Evolutionary conservation across 495 filamentous ascomycete species (phyloP), one percentile per base, ranked within the genome.

Genomic region (Penicillium crystallinum): DNA sequence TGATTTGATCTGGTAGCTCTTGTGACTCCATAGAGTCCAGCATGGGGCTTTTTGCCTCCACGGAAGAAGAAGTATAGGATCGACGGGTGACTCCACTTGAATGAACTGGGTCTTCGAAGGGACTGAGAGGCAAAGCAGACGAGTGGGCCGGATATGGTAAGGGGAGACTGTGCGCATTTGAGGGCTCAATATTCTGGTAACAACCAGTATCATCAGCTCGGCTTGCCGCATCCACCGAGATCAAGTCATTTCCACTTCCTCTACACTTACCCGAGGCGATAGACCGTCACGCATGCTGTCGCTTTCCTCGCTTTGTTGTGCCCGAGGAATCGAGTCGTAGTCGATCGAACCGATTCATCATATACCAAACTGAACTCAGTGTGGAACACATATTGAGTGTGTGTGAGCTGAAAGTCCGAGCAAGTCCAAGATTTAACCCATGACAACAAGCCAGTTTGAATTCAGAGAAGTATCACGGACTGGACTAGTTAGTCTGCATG

Each of bases 391-490:
- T 35, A 7, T 9, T 33, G 27, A 23, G 30, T 11, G 18, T 17
- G 27, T 22, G 29, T 42, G 30, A 50, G 37, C 48, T 50, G 48
- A 42, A 31, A 42, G 18, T 34, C 30, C 7, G 29, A 50, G 37
- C 48, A 31, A 42, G 18, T 34, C 30, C 7, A 27, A 42, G 27
- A 12, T 19, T 11, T 9, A 42, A 34, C 35, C 38, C 38, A 7
- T 50, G 37, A 14, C 30, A 38, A 37, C 48, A 50, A 50, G 48
- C 48, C 37, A 17, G 37, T 50, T 42, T 30, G 29, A 21, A 39
- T 49, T 39, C 7, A 33, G 40, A 35, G 11, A 35, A 5, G 48
- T 50, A 34, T 50, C 27, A 42, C 48, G 42, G 25, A 38, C 38
- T 50, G 48, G 27, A 31, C 29, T n/a, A n/a, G n/a, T n/a, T n/a